Evolutionary conservation across 352 stramenopile genomes (phyloP).

Genomic region (Phytophthora quininea): DNA sequence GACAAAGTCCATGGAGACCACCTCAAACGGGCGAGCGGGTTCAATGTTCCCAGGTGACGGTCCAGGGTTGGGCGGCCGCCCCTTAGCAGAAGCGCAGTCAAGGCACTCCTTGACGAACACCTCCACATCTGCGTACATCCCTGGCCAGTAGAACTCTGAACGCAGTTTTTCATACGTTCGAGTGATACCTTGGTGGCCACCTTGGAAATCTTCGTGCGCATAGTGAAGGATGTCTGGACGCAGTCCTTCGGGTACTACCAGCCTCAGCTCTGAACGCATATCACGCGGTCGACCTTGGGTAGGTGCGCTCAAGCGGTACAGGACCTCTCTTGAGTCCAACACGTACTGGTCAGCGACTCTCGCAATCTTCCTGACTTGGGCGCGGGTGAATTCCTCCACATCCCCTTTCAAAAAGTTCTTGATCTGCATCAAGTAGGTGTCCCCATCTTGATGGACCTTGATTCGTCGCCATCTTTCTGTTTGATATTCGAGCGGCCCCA

Average conservation of each 20-base stretch:
- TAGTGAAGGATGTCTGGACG: constrained; percentile 4
- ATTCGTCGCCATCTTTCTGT: background rate
- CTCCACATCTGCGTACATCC: constrained; percentile 4
- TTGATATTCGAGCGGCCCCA: background rate
- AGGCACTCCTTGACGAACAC: background rate
- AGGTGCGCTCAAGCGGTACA: background rate
- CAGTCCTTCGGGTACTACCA: background rate
- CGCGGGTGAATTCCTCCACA: background rate
- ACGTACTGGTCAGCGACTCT: constrained; percentile 1
- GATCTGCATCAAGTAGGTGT: background rate
- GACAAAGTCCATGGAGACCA: constrained; percentile 1
- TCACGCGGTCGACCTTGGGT: background rate
- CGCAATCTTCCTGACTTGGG: background rate
- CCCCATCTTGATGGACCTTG: background rate
- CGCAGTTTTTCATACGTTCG: constrained; percentile 10
- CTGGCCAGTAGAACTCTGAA: constrained; percentile 8
- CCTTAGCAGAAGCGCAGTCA: background rate
- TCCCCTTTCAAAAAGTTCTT: background rate
- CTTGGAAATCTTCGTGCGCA: background rate
- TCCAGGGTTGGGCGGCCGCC: constrained; percentile 4
- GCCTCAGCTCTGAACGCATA: background rate
- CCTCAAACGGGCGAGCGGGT: constrained; percentile 1
- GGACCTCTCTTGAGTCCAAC: background rate
- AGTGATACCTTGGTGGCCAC: constrained; percentile 7
- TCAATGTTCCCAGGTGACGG: constrained; percentile 9